Percentiles rank a stretch among this genome's conserved stretches.
phyloP scores from a whole-genome alignment of 805 yeast species.

The Kodamaea leandrae region DNA sequence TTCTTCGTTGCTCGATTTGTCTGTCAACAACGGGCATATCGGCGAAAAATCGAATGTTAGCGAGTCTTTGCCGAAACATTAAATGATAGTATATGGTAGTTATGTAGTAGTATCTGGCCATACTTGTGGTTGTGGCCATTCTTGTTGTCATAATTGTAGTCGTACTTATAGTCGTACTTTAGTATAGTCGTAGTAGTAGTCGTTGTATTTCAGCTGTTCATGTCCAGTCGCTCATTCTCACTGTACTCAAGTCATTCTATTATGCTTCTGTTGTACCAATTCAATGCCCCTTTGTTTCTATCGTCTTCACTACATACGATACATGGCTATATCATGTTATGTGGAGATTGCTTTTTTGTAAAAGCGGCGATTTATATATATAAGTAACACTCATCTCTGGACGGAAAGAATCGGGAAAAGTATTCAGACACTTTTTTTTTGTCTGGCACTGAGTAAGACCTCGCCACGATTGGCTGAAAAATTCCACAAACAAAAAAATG shows the following conservation, averaged over 20 bases:
- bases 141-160: no score
- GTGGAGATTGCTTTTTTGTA: neutral
- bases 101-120: no score
- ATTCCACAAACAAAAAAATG: neutral
- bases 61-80: no score
- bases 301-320: slow-evolving; percentile 12
- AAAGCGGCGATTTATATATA: neutral
- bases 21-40: no score
- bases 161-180: no score
- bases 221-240: no score
- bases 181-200: no score
- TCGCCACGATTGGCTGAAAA: slow-evolving; percentile 1
- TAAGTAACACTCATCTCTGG: slow-evolving; percentile 1
- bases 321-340: slow-evolving; percentile 13
- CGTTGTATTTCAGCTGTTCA: no score
- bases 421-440: neutral
- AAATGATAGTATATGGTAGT: no score
- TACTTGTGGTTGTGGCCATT: no score
- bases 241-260: no score
- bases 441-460: slow-evolving; percentile 3
- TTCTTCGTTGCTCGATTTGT: neutral
- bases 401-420: slow-evolving; percentile 6
- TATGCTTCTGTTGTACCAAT: neutral
- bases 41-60: no score
- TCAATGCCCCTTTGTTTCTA: neutral